Evolutionary conservation across 2,329 filamentous ascomycete species (phyloP), one percentile per base, ranked within the genome.

Genomic region (Fusarium ambrosium): DNA sequence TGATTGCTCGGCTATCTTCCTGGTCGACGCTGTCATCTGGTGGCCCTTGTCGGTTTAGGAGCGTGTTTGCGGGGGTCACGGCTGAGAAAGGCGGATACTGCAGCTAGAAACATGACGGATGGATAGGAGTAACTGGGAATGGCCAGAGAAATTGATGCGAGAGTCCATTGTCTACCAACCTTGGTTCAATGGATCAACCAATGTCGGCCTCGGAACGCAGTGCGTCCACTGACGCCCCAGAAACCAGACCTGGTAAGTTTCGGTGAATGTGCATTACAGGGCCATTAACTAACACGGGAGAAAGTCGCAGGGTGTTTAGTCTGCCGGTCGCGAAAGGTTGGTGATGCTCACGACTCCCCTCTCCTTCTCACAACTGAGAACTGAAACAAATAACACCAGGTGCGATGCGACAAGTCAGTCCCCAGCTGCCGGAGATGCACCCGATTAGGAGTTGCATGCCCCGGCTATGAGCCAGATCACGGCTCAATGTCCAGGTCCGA

Each of bases 361-460:
- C n/a, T 3, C n/a, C 51, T 34, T 10, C 29, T 32, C 32, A 36
- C 11, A 5, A 27, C 22, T 18, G 22, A 32, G 11, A 32, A 43
- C 34, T 48, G 14, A 56, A 29, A 51, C 4, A 36, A 56, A 36
- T 1, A 41, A 27, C 29, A 34, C 9, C 14, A 66, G 64, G 56
- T 66, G 13, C 56, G 45, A 16, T 66, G 58, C 55, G 64, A 62
- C 24, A 41, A 45, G 9, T 55, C 66, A 76, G 75, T 37, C 77
- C 78, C 56, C 27, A 64, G 24, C 10, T 66, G 64, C 10, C 55
- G 39, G 6, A 41, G 20, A n/a, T 67, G 64, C 16, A 36, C 13
- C 14, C 78, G 76, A 10, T 70, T 80, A 6, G 78, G 78, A 24
- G 72, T 80, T 18, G 68, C 66, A 24, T 80, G 79, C 59, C 79